A percentile compares a stretch with the other conserved stretches of the same genome.
Evolutionary conservation across 73 alveolate genomes (phyloP).

Genomic region (Effrenium voratum): DNA sequence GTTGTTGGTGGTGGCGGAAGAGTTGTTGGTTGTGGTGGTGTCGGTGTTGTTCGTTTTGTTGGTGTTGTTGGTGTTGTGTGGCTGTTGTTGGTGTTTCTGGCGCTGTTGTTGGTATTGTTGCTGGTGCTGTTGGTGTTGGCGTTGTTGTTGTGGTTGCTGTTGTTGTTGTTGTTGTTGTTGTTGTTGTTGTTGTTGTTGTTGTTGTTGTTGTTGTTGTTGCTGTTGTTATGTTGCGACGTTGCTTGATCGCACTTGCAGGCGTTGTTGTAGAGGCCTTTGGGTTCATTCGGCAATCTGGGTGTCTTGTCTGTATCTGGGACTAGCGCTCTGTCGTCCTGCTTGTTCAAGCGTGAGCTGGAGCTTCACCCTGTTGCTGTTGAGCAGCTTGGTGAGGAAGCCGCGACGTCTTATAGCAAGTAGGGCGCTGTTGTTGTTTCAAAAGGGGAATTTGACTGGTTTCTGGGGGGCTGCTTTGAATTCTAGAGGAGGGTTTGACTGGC

Average conservation of each 20-base stretch:
- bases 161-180: constrained; percentile 3
- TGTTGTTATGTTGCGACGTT: not conserved
- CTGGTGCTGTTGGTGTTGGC: not conserved
- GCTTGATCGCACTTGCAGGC: not conserved
- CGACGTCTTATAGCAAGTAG: too few species aligned
- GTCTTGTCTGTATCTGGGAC: too few species aligned
- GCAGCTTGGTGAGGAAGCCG: too few species aligned
- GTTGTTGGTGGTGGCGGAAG: not conserved
- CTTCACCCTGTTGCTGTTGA: too few species aligned
- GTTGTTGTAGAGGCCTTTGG: not conserved
- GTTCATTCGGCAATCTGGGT: too few species aligned
- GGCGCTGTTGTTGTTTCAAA: too few species aligned
- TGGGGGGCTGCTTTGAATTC: not conserved
- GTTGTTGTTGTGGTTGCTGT: not conserved
- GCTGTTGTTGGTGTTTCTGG: not conserved
- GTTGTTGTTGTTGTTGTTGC: not conserved
- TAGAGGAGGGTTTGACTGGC: not conserved
- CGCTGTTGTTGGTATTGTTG: not conserved
- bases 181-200: constrained; percentile 2
- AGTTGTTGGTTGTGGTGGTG: not conserved
- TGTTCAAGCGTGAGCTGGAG: too few species aligned
- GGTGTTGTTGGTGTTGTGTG: not conserved
- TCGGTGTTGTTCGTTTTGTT: not conserved
- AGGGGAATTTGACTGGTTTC: not conserved
- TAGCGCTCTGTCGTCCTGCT: too few species aligned